These are phyloP conservation scores for Colletotrichum caudatum DNA, from an alignment of 2,329 filamentous ascomycete species.

Conservation along the genomic window DNA sequence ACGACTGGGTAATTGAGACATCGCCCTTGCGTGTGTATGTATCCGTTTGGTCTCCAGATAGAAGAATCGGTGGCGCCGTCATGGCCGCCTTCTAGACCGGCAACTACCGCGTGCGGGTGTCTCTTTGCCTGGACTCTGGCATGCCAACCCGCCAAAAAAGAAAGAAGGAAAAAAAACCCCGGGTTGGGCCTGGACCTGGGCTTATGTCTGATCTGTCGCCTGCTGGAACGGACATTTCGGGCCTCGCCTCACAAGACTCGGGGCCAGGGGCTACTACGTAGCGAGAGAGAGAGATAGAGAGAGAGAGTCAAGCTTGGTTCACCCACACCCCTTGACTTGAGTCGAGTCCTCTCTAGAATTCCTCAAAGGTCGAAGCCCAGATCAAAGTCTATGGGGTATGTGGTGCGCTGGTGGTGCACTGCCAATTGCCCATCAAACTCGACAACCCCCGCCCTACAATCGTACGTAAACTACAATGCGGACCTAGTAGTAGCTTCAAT, in stretches of 20 bases:
- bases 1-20: not conserved
- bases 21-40: not conserved
- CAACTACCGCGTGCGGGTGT: not conserved
- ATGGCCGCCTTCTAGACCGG: not conserved
- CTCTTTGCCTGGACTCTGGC: slow-evolving; percentile 13
- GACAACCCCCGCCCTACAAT: slow-evolving; percentile 12
- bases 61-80: not conserved
- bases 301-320: not conserved
- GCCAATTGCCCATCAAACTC: slow-evolving; percentile 22
- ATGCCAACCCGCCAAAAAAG: not conserved
- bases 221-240: slow-evolving; percentile 30
- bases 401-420: not conserved
- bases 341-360: slow-evolving; percentile 26
- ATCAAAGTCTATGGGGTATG: slow-evolving; percentile 12
- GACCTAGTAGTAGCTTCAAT: slow-evolving; percentile 19
- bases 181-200: slow-evolving; percentile 4
- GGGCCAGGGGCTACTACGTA: not conserved
- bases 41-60: not conserved
- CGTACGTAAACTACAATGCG: not conserved
- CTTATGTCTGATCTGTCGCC: slow-evolving; percentile 6
- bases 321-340: slow-evolving; percentile 22
- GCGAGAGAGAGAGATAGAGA: not conserved
- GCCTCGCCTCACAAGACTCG: slow-evolving; percentile 16
- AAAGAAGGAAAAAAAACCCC: not conserved
- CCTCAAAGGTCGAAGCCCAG: slow-evolving; percentile 18